Percentiles rank a stretch among this genome's conserved stretches.
Conservation (phyloP, 225 moss, liverwort and hornwort species). For the Asterella californica region DNA sequence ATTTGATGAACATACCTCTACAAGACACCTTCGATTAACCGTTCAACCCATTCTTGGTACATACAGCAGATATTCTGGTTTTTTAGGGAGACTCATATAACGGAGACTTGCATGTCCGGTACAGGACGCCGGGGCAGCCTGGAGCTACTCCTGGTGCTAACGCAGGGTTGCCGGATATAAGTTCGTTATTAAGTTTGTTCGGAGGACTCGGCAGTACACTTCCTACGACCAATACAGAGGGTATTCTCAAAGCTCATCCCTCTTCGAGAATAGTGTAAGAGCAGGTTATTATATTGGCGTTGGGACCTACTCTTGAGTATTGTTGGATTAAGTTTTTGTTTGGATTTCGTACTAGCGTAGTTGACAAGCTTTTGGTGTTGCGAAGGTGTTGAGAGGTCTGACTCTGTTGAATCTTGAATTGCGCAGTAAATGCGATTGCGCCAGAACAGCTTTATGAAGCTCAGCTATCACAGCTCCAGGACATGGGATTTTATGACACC, state of each 20-base stretch:
- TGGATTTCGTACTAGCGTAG: not conserved
- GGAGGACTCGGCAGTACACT: slow-evolving; percentile 71
- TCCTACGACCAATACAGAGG: slow-evolving; percentile 58
- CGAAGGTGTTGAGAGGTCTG: not conserved
- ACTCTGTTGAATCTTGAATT: slow-evolving; percentile 4
- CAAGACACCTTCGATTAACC: no score
- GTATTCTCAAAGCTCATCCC: slow-evolving; percentile 31
- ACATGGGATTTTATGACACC: slow-evolving; percentile 92
- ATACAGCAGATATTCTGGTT: not conserved
- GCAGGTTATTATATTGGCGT: not conserved
- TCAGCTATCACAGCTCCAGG: slow-evolving; percentile 91
- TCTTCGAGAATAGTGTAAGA: not conserved
- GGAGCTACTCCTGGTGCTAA: slow-evolving; percentile 57
- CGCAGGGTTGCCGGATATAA: slow-evolving; percentile 65
- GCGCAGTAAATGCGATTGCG: slow-evolving; percentile 54
- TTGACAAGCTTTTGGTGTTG: not conserved
- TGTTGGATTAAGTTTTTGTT: not conserved
- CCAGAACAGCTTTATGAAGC: slow-evolving; percentile 91
- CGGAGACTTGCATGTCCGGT: slow-evolving; percentile 2
- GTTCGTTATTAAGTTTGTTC: slow-evolving; percentile 76
- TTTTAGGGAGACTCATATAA: not conserved
- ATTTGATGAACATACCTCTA: no score
- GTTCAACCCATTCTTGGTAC: no score
- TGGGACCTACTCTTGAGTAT: not conserved
- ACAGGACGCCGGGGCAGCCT: slow-evolving; percentile 59